Conservation (phyloP, 1,284 basidiomycete species). For the Boletus mariae region DNA sequence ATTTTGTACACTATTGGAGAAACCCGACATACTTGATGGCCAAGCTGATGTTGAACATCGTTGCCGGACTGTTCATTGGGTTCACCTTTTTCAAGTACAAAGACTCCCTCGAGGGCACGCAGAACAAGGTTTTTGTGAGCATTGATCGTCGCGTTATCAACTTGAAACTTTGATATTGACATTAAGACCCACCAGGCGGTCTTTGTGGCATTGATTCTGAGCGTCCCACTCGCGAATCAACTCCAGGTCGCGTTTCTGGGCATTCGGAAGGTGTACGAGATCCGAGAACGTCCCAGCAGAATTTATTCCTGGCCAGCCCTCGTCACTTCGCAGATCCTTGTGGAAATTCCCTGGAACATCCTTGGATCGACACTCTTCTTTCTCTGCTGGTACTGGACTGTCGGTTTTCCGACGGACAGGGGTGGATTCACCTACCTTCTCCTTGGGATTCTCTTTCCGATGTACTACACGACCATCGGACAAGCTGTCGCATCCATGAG, state of each 20-base stretch:
- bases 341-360: slow-evolving; percentile 67
- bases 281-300: slow-evolving; percentile 69
- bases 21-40: slow-evolving; percentile 75
- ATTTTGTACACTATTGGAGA: slow-evolving; percentile 41
- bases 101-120: slow-evolving; percentile 65
- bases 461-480: slow-evolving; percentile 55
- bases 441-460: slow-evolving; percentile 45
- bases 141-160: neutral
- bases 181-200: slow-evolving; percentile 13
- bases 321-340: slow-evolving; percentile 56
- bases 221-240: slow-evolving; percentile 30
- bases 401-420: slow-evolving; percentile 48
- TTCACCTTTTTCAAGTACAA: slow-evolving; percentile 71
- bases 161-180: neutral
- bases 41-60: slow-evolving; percentile 60
- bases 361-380: slow-evolving; percentile 57
- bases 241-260: slow-evolving; percentile 27
- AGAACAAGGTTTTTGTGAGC: slow-evolving; percentile 73
- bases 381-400: slow-evolving; percentile 70
- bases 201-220: slow-evolving; percentile 27
- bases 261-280: slow-evolving; percentile 59
- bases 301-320: slow-evolving; percentile 85
- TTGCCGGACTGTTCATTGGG: slow-evolving; percentile 60
- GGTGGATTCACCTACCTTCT: slow-evolving; percentile 56
- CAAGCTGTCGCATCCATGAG: slow-evolving; percentile 66